These are phyloP conservation scores for Didymella pomorum DNA, from an alignment of 2,329 filamentous ascomycete species.

Conservation along the genomic window DNA sequence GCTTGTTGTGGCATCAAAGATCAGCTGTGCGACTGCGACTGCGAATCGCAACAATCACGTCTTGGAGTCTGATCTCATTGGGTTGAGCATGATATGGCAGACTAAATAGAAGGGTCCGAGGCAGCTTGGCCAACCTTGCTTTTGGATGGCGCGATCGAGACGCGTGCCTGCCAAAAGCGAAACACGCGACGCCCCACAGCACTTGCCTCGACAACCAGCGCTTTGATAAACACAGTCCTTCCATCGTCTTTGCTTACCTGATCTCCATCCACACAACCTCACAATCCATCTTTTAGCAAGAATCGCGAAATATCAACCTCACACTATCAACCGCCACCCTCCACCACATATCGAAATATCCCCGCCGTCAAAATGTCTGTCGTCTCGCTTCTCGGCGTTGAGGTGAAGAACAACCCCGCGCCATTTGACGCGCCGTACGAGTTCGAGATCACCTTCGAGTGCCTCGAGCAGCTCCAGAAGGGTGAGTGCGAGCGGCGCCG, in stretches of 20 bases:
- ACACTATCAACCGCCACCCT: conserved; percentile 1
- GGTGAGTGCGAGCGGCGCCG: conserved; percentile 60
- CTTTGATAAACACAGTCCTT: conserved; percentile 19
- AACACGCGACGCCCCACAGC: not conserved
- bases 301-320: not conserved
- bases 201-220: conserved; percentile 17
- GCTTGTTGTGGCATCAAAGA: not conserved
- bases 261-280: conserved; percentile 2
- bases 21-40: not conserved
- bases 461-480: conserved; percentile 91
- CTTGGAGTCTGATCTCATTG: not conserved
- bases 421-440: conserved; percentile 91
- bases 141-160: conserved; percentile 4
- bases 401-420: conserved; percentile 96
- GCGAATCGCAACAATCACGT: too few relatives aligned
- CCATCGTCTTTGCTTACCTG: conserved; percentile 9
- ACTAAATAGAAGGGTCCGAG: not conserved
- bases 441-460: conserved; percentile 99
- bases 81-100: not conserved
- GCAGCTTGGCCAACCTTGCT: not conserved
- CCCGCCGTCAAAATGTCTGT: conserved; percentile 78
- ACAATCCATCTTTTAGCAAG: not conserved
- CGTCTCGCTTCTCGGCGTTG: conserved; percentile 93
- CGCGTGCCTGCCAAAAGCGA: not conserved
- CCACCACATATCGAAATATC: conserved; percentile 11